These are phyloP conservation scores for Backusella parvicylindrica DNA, from an alignment of 192 early-diverging fungal species.

Conservation along the genomic window DNA sequence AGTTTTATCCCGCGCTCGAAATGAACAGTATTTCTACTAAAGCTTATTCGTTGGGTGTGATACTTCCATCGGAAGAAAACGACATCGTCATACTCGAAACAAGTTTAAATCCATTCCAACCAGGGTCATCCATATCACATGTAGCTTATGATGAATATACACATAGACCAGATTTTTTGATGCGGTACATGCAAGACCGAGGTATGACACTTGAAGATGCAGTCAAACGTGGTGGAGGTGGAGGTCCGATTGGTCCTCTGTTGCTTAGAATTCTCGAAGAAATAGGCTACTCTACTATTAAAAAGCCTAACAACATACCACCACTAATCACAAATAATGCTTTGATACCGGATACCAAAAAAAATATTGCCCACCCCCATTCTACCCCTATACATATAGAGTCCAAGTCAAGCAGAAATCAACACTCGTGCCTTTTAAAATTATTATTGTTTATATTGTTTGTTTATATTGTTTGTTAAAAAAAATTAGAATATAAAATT, in stretches of 20 bases:
- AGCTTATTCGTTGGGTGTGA: not conserved
- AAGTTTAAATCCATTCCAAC: constrained; percentile 26
- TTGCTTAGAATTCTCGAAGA: constrained; percentile 26
- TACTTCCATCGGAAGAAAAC: not conserved
- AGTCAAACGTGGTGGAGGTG: constrained; percentile 3
- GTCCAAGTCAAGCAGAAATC: not conserved
- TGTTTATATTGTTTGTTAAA: not conserved
- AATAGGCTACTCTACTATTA: constrained; percentile 23
- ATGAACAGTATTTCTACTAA: constrained; percentile 1
- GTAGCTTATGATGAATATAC: constrained; percentile 32
- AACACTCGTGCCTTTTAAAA: not conserved
- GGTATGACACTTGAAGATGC: constrained; percentile 21
- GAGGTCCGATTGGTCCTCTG: constrained; percentile 27
- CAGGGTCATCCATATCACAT: constrained; percentile 39
- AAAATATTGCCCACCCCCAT: not conserved
- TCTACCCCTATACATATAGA: not conserved
- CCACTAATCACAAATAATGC: not conserved
- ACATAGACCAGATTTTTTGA: constrained; percentile 33
- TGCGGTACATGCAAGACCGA: constrained; percentile 36
- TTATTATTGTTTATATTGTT: not conserved
- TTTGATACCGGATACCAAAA: not conserved
- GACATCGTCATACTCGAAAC: constrained; percentile 33
- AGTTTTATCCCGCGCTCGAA: not conserved
- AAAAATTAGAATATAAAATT: not conserved
- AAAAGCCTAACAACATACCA: not conserved